Conservation (phyloP, 805 yeast species). For the Ogataea trehaloabstinens region DNA sequence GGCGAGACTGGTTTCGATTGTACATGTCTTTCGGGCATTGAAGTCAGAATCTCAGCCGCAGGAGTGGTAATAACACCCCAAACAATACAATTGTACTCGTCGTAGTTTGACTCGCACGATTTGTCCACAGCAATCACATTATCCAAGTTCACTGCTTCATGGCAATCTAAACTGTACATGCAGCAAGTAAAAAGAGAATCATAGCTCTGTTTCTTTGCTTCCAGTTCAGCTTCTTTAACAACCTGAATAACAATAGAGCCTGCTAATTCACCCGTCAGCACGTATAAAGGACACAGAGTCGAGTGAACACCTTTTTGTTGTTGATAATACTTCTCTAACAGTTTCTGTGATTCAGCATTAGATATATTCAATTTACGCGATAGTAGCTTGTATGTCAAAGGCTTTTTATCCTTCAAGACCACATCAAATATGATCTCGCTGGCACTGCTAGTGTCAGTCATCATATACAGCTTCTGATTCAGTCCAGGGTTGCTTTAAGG, state of each 20-base stretch:
- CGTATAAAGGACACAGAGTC: constrained; percentile 13
- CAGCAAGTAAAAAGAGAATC: constrained; percentile 16
- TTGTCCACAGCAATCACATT: constrained; percentile 21
- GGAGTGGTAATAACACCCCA: constrained; percentile 27
- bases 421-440: constrained; percentile 16
- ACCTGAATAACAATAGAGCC: constrained; percentile 13
- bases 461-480: constrained; percentile 4
- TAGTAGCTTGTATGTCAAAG: constrained; percentile 24
- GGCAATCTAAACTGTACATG: constrained; percentile 23
- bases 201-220: constrained; percentile 15
- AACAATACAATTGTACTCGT: constrained; percentile 16
- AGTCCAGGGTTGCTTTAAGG: too few relatives aligned
- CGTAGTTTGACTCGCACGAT: constrained; percentile 9
- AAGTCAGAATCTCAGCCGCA: constrained; percentile 11
- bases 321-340: constrained; percentile 22
- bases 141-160: constrained; percentile 13
- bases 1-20: constrained; percentile 18
- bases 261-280: constrained; percentile 16
- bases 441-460: too few relatives aligned
- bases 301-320: constrained; percentile 11
- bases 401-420: constrained; percentile 20
- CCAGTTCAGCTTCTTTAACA: constrained; percentile 11
- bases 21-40: constrained; percentile 1
- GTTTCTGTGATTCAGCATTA: constrained; percentile 17
- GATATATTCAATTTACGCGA: constrained; percentile 21